A percentile compares a stretch with the other conserved stretches of the same genome.
phyloP scores from a whole-genome alignment of 768 basidiomycete species.

The Agrocybe pediades region DNA sequence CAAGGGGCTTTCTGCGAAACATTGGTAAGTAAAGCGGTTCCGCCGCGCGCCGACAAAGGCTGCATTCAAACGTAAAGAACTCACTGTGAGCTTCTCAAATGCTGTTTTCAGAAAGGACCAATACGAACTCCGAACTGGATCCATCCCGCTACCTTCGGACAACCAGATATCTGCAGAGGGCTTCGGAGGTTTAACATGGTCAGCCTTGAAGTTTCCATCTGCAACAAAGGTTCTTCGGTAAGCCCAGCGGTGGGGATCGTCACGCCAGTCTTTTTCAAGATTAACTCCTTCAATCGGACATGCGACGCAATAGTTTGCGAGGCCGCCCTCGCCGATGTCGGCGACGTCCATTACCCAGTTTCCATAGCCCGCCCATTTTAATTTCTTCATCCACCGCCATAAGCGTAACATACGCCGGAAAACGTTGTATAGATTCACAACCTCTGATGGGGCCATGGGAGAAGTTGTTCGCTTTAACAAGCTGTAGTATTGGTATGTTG shows the following conservation, averaged over 20 bases:
- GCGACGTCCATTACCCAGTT: not conserved
- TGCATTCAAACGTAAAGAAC: not conserved
- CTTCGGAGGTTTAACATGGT: conserved; percentile 13
- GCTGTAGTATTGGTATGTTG: conserved; percentile 17
- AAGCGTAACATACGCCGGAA: conserved; percentile 10
- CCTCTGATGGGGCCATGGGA: conserved; percentile 1
- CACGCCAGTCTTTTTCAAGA: conserved; percentile 4
- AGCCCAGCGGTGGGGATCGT: not conserved
- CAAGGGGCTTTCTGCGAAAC: conserved; percentile 14
- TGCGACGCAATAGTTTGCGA: conserved; percentile 17
- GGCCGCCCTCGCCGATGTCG: not conserved
- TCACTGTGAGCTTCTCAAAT: conserved; percentile 12
- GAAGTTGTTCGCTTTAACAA: conserved; percentile 8
- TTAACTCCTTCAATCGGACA: conserved; percentile 19
- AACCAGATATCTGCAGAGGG: conserved; percentile 16
- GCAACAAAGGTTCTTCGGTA: conserved; percentile 3
- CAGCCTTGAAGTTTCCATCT: conserved; percentile 24
- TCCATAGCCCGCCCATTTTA: conserved; percentile 14
- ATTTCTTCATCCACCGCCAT: conserved; percentile 13
- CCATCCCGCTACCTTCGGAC: conserved; percentile 18
- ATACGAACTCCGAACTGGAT: conserved; percentile 7
- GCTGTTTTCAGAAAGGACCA: conserved; percentile 6
- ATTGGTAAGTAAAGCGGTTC: not conserved
- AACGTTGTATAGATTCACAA: conserved; percentile 14
- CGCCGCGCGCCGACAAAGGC: not conserved